phyloP scores from a whole-genome alignment of 352 stramenopile genomes.

The Phytophthora pseudosyringae region DNA sequence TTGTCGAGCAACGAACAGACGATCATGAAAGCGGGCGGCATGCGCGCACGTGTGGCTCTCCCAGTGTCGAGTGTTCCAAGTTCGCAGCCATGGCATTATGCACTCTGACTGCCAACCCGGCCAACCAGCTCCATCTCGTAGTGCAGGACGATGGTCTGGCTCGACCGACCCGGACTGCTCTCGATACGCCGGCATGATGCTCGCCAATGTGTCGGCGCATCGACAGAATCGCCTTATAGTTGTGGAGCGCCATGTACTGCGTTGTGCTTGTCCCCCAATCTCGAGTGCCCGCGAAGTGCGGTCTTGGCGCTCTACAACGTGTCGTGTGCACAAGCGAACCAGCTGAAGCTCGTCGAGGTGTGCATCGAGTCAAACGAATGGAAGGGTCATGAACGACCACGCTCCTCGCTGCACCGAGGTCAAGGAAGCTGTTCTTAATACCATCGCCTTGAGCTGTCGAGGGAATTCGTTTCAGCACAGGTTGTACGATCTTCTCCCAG shows the following conservation, averaged over 20 bases:
- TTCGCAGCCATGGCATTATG: conserved; percentile 95
- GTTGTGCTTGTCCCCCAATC: conserved; percentile 80
- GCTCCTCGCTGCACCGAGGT: too few relatives aligned
- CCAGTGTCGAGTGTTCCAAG: conserved; percentile 69
- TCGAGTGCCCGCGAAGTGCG: conserved; percentile 92
- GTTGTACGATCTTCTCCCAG: too few relatives aligned
- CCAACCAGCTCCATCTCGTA: conserved; percentile 92
- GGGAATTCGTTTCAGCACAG: too few relatives aligned
- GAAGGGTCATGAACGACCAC: too few relatives aligned
- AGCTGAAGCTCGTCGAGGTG: conserved; percentile 89
- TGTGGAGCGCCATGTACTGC: conserved; percentile 85
- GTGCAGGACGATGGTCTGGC: conserved; percentile 72
- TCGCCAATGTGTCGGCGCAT: conserved; percentile 94
- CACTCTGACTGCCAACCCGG: conserved; percentile 93
- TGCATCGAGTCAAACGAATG: conserved; percentile 90
- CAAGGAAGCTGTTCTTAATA: too few relatives aligned
- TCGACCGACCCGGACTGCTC: conserved; percentile 79
- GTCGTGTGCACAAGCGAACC: conserved; percentile 92
- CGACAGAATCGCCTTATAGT: conserved; percentile 90
- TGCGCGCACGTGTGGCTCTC: conserved; percentile 60
- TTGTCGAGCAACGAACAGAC: conserved; percentile 84
- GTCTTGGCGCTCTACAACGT: conserved; percentile 96
- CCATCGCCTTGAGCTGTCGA: too few relatives aligned
- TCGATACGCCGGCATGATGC: conserved; percentile 93
- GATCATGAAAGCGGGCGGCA: conserved; percentile 79